phyloP scores from a whole-genome alignment of 202 grass and related monocot species.

The Schoenoplectus triqueter region DNA sequence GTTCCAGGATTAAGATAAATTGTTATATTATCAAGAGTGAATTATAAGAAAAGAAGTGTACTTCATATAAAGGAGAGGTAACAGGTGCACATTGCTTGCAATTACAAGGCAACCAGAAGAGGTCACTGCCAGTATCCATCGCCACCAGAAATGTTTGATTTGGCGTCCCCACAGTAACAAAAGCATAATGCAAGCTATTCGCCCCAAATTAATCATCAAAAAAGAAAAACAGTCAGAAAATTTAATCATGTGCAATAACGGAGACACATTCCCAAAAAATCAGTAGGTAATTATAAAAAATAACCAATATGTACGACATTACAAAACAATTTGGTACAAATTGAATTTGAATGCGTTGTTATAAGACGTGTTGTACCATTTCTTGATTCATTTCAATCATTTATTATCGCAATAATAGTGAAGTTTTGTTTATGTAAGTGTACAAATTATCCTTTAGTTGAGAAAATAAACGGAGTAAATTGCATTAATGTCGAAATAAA shows the following conservation, averaged over 20 bases:
- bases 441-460: too few relatives aligned
- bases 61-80: constrained; percentile 26
- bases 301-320: too few relatives aligned
- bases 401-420: too few relatives aligned
- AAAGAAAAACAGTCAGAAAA: background rate
- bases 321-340: too few relatives aligned
- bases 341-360: too few relatives aligned
- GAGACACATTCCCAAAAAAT: too few relatives aligned
- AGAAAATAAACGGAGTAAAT: too few relatives aligned
- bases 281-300: too few relatives aligned
- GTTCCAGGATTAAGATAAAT: background rate
- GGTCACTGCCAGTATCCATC: constrained; percentile 65
- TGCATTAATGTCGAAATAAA: too few relatives aligned
- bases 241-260: background rate
- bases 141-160: constrained; percentile 80
- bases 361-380: too few relatives aligned
- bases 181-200: constrained; percentile 76
- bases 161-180: constrained; percentile 72
- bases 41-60: constrained; percentile 25
- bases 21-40: background rate
- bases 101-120: constrained; percentile 94
- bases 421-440: too few relatives aligned
- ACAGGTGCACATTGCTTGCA: constrained; percentile 63
- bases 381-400: too few relatives aligned
- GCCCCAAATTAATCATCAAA: background rate